A percentile compares a stretch with the other conserved stretches of the same genome.
Conservation (phyloP, 805 yeast genomes). For the Yamadazyma sp. region DNA sequence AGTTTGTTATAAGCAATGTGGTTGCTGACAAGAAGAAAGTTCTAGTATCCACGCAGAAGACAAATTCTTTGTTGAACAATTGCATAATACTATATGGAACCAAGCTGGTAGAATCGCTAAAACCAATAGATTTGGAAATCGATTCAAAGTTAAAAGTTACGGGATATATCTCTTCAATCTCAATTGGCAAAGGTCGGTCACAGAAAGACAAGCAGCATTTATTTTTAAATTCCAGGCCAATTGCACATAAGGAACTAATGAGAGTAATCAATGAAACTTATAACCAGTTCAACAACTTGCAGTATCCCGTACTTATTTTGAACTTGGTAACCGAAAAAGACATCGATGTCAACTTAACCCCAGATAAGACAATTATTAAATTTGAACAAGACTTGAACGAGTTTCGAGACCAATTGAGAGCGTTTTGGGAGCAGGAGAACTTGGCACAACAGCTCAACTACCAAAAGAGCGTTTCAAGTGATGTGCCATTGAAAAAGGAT, state of each 20-base stretch:
- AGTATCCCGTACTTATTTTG: slow-evolving; percentile 67
- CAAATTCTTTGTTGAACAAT: slow-evolving; percentile 43
- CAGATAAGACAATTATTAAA: slow-evolving; percentile 74
- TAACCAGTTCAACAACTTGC: slow-evolving; percentile 67
- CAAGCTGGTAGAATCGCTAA: slow-evolving; percentile 57
- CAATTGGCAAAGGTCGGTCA: slow-evolving; percentile 69
- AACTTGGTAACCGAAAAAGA: slow-evolving; percentile 56
- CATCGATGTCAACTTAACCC: slow-evolving; percentile 87
- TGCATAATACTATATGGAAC: slow-evolving; percentile 72
- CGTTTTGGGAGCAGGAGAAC: slow-evolving; percentile 43
- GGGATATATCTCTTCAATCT: slow-evolving; percentile 74
- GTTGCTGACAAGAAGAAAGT: slow-evolving; percentile 43
- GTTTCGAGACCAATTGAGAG: slow-evolving; percentile 53
- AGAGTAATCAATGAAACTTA: slow-evolving; percentile 73
- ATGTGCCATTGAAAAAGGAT: background rate
- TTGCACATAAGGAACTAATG: slow-evolving; percentile 51
- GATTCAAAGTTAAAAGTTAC: slow-evolving; percentile 34
- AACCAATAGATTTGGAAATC: slow-evolving; percentile 42
- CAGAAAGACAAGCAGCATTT: slow-evolving; percentile 73
- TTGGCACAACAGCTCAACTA: slow-evolving; percentile 16
- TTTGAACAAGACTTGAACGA: slow-evolving; percentile 42
- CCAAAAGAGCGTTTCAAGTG: background rate
- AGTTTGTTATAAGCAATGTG: slow-evolving; percentile 57
- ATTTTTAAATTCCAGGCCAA: slow-evolving; percentile 77
- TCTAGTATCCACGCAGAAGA: slow-evolving; percentile 60